Percentiles rank a stretch among this genome's conserved stretches.
These are phyloP conservation scores for Mucor saturninus DNA, from an alignment of 371 early-diverging fungal species.

Conservation along the genomic window DNA sequence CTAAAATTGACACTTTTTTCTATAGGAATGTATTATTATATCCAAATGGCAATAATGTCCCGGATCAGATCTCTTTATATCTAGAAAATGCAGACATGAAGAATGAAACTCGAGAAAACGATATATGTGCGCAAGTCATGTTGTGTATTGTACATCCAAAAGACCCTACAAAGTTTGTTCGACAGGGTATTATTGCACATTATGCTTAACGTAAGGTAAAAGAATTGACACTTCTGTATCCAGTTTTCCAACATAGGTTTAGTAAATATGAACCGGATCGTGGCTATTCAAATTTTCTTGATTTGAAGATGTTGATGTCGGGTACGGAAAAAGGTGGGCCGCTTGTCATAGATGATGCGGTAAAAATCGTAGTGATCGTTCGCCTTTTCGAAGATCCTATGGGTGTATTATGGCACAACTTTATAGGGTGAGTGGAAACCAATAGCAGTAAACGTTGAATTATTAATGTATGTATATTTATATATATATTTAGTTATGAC, in stretches of 20 bases:
- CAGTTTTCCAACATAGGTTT: constrained; percentile 74
- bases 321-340: constrained; percentile 35
- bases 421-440: constrained; percentile 67
- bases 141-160: constrained; percentile 74
- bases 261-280: constrained; percentile 62
- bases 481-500: constrained; percentile 63
- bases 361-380: constrained; percentile 72
- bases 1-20: neutral
- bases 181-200: constrained; percentile 20
- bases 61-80: constrained; percentile 74
- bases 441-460: neutral
- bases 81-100: constrained; percentile 76
- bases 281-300: constrained; percentile 25
- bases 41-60: constrained; percentile 79
- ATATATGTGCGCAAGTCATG: constrained; percentile 81
- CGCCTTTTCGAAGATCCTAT: constrained; percentile 84
- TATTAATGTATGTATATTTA: neutral
- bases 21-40: constrained; percentile 83
- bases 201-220: constrained; percentile 15
- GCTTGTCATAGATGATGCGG: constrained; percentile 64
- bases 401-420: constrained; percentile 94
- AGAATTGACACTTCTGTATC: constrained; percentile 28
- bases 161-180: constrained; percentile 59
- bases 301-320: constrained; percentile 33
- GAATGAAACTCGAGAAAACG: constrained; percentile 58